phyloP scores from a whole-genome alignment of 225 moss, liverwort and hornwort species.

The Lunularia cruciata region DNA sequence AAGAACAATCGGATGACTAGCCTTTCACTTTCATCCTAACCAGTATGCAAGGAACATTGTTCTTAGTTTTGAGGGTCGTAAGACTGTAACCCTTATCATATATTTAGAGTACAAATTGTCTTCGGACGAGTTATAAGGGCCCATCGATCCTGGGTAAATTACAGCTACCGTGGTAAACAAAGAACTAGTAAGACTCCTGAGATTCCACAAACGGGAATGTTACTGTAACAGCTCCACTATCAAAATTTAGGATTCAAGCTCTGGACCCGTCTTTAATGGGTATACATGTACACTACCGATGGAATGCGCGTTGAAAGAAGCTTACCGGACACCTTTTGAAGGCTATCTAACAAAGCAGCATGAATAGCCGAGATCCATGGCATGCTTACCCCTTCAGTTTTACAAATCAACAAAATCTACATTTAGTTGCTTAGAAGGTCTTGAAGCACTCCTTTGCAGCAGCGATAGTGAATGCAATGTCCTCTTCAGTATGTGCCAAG shows the following conservation, averaged over 20 bases:
- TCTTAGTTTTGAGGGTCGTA: too few species aligned
- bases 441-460: slow-evolving; percentile 76
- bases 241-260: slow-evolving; percentile 9
- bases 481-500: slow-evolving; percentile 87
- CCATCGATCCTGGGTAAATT: slow-evolving; percentile 7
- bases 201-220: background rate
- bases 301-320: background rate
- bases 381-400: background rate
- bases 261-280: slow-evolving; percentile 10
- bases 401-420: slow-evolving; percentile 11
- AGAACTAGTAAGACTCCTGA: background rate
- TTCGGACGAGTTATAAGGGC: background rate
- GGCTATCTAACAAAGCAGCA: background rate
- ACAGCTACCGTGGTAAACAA: slow-evolving; percentile 1
- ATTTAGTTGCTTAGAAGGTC: slow-evolving; percentile 42
- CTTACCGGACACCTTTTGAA: background rate
- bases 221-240: slow-evolving; percentile 9
- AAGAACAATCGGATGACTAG: too few species aligned
- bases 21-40: too few species aligned
- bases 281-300: slow-evolving; percentile 2
- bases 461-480: slow-evolving; percentile 77
- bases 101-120: slow-evolving; percentile 8
- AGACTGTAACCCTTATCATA: background rate
- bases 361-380: background rate
- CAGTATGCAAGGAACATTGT: too few species aligned